A percentile compares a stretch with the other conserved stretches of the same genome.
phyloP scores from a whole-genome alignment of 169 alveolate genomes.

The Theileria parva region DNA sequence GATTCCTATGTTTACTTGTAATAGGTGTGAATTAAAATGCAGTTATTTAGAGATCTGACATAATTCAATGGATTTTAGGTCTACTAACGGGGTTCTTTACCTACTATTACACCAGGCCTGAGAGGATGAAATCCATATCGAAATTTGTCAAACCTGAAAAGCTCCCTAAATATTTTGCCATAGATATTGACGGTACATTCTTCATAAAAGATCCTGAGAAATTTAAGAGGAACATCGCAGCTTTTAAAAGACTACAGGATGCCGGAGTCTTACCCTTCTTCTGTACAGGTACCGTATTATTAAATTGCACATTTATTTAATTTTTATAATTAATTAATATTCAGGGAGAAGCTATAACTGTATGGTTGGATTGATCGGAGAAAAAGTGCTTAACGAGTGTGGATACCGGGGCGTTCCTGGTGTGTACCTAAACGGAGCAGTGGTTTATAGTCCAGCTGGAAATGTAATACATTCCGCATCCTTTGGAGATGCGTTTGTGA shows the following conservation, averaged over 20 bases:
- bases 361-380: neutral
- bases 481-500: neutral
- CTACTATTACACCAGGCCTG: neutral
- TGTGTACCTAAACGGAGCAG: slow-evolving; percentile 38
- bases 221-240: slow-evolving; percentile 32
- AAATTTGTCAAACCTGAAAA: slow-evolving; percentile 3
- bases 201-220: slow-evolving; percentile 16
- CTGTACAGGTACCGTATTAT: slow-evolving; percentile 73
- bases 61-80: neutral
- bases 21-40: neutral
- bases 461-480: neutral
- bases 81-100: neutral
- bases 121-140: slow-evolving; percentile 1
- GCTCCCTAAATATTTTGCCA: slow-evolving; percentile 1
- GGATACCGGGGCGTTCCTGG: slow-evolving; percentile 39
- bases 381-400: neutral
- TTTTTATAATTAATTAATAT: no score
- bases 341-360: no score
- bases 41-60: neutral
- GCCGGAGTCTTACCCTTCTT: slow-evolving; percentile 20
- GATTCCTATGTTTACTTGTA: neutral
- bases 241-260: slow-evolving; percentile 15
- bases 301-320: no score
- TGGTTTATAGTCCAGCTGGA: slow-evolving; percentile 23
- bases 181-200: slow-evolving; percentile 61